Evolutionary conservation across 306 rosid genomes (phyloP).

Genomic region (Hippophae gyantsensis): DNA sequence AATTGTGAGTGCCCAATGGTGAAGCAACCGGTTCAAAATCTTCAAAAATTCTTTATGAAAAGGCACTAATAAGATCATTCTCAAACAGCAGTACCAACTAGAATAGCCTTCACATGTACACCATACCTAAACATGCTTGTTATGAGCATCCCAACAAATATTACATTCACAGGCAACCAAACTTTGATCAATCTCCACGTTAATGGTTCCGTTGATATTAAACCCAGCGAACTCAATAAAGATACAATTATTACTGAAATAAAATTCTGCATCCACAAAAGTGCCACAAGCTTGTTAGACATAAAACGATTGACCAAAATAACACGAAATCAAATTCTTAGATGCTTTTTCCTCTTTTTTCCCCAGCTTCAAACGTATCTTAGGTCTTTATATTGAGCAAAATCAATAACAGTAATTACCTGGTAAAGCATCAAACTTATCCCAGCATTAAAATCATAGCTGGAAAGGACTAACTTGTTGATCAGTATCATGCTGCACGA

Average conservation of each 20-base stretch:
- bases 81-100: background rate
- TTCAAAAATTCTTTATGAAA: too few relatives aligned
- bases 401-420: conserved; percentile 24
- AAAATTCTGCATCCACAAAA: conserved; percentile 64
- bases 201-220: conserved; percentile 77
- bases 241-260: conserved; percentile 75
- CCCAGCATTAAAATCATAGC: conserved; percentile 76
- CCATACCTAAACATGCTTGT: conserved; percentile 98
- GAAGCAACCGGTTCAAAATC: too few relatives aligned
- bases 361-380: background rate
- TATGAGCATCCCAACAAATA: conserved; percentile 93
- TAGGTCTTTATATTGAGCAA: background rate
- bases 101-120: conserved; percentile 8
- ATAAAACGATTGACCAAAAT: conserved; percentile 1
- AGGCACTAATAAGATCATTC: too few relatives aligned
- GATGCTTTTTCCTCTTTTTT: background rate
- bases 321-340: conserved; percentile 7
- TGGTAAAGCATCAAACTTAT: conserved; percentile 87
- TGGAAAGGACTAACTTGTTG: conserved; percentile 67
- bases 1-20: too few relatives aligned
- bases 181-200: conserved; percentile 89
- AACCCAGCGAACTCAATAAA: conserved; percentile 54
- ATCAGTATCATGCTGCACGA: conserved; percentile 89
- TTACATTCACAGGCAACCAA: conserved; percentile 91
- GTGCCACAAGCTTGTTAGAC: conserved; percentile 13